Base-by-base conservation (phyloP, 2,329 filamentous ascomycete genomes). In the Aspergillus sclerotialis region DNA sequence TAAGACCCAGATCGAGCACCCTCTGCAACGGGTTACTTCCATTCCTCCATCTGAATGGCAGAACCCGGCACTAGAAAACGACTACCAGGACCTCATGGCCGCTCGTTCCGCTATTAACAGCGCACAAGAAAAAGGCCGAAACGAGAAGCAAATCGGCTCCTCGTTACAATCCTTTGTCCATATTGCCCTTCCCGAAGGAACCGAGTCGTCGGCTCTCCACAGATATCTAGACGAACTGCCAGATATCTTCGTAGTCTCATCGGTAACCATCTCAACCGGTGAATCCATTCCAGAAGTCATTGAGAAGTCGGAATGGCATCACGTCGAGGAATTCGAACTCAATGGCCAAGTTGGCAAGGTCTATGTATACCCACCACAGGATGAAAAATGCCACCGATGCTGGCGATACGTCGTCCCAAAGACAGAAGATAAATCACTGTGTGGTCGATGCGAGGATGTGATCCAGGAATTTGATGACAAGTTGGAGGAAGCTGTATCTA, bases 331-430 rank as follows among this genome's bases (percentile, higher is more conserved):
- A n/a, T 63, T 70, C 30, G 56, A 64, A 27, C 43, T 65, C 1
- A 47, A 49, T 0, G 48, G 46, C 36, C 38, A 43, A 5, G 51
- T 48, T 33, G 63, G 60, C 3, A 53, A 37, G 3, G 61, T 58
- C 4, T 53, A 61, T 50, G 58, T 68, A 13, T 67, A 68, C 43
- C 56, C 71, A 7, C 71, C 79, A 0, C 57, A 58, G 10, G 60
- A 65, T 9, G 63, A 70, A 30, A 98, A 96, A 60, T 98, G 92
- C 57, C 72, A 76, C 1, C 72, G 92, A 32, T 98, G 92, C 64
- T 98, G 92, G 92, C 77, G 83, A 42, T 94, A 86, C 58, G 72
- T 83, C 15, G 80, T 83, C n/a, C 67, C 73, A 13, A 47, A 57
- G 32, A 43, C 47, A n/a, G 62, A 63, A 30, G 72, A 81, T 46